Evolutionary conservation across 2,329 filamentous ascomycete genomes (phyloP), one percentile per base, ranked within the genome.

Genomic region (Penicillium hesseltinei): DNA sequence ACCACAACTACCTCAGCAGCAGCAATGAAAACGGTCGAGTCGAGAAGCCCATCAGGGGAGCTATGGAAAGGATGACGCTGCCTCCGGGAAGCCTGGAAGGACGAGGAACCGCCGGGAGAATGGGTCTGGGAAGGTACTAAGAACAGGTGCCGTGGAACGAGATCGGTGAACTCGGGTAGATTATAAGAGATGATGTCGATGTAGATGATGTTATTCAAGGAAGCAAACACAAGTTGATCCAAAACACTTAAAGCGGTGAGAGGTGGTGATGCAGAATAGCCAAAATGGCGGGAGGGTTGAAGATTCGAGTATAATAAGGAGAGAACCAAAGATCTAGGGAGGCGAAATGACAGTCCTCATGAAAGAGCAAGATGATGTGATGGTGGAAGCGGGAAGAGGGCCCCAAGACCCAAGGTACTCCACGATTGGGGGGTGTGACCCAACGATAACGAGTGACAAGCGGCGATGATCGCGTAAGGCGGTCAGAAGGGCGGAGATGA

Each of bases 1-100:
- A 68, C 70, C 69, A 68, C 70, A 66, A 67, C 73, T 74, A 75
- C 72, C 73, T 72, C 66, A 68, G 62, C 65, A 70, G 62, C 56
- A 59, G 65, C 64, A 56, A 54, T 59, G 64, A 62, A 56, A 64
- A 59, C 44, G 57, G 56, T 54, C 56, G 61, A 64, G 57, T 51
- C 62, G 59, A 56, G 66, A 69, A 58, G 70, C 71, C 69, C 73
- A 75, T 75, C 66, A 70, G 70, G 65, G 67, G 39, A 52, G 40
- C 50, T 66, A 67, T 44, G 36, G 31, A 25, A 51, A 60, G 51
- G 54, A 56, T 54, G 51, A 61, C 38, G 57, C 40, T 52, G 46
- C 38, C 33, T 40, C 54, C 54, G 58, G 60, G 47, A 53, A 60
- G 58, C 33, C 45, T 56, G 54, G 60, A 55, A 64, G 47, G 49